A percentile compares a stretch with the other conserved stretches of the same genome.
Conservation (phyloP, 352 stramenopile species). For the Phytophthora vignae region DNA sequence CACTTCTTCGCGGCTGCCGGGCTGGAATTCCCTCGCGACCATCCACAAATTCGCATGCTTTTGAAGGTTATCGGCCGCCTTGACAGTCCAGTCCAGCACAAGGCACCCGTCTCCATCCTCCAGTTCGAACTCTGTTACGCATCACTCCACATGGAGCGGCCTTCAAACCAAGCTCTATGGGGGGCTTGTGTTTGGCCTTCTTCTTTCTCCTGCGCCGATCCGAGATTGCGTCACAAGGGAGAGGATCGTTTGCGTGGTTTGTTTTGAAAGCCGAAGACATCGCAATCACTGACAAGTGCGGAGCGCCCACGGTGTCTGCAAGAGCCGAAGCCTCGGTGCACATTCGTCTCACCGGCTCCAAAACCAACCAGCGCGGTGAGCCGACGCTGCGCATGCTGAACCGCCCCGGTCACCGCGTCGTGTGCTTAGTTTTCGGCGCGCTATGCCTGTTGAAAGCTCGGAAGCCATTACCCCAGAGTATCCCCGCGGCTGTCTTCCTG, state of each 20-base stretch:
- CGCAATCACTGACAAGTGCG: background rate
- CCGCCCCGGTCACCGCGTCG: background rate
- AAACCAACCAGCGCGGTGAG: constrained; percentile 10
- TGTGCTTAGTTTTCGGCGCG: constrained; percentile 9
- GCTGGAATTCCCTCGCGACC: background rate
- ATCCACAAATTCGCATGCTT: constrained; percentile 21
- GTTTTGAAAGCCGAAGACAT: constrained; percentile 7
- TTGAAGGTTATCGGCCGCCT: constrained; percentile 7
- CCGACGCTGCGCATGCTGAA: constrained; percentile 6
- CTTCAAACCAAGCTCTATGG: constrained; percentile 20
- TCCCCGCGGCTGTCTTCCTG: constrained; percentile 5
- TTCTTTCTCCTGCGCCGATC: constrained; percentile 17
- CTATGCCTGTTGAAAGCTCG: background rate
- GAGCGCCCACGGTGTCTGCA: background rate
- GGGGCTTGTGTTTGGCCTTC: constrained; percentile 16
- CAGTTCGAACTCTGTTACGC: background rate
- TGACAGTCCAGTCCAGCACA: constrained; percentile 2
- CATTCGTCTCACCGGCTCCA: constrained; percentile 4
- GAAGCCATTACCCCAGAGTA: background rate
- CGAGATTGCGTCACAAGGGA: constrained; percentile 8
- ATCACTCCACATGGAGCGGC: background rate
- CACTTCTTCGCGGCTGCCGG: constrained; percentile 7
- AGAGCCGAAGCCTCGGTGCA: background rate
- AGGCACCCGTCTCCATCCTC: constrained; percentile 3
- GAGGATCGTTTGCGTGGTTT: constrained; percentile 1